Evolutionary conservation across 176 grass and related monocot species (phyloP), one percentile per base, ranked within the genome.

Genomic region (Carex littledalei): DNA sequence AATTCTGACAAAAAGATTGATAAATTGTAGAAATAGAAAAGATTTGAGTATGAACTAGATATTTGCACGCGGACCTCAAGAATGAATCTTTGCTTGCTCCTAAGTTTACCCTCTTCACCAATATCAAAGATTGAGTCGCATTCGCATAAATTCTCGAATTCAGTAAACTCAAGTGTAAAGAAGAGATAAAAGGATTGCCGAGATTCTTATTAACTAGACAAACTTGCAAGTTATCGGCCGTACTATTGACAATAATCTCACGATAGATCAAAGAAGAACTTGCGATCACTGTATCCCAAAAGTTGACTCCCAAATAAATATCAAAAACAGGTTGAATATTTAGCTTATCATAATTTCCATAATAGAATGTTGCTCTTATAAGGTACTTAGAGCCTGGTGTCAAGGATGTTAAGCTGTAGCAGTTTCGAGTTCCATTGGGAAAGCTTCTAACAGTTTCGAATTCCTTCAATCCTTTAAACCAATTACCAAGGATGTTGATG

Each of bases 161-260:
- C 15, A 92, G 26, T 61, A 20, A 79, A 63, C 91, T 92, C 79
- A 90, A 63, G 26, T 88, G 81, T 24, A 92, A 16, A n/a, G 82
- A 69, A 61, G 88, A 92, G 8, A 92, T 88, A 59, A 90, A 90
- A 14, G 91, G 88, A 80, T 61, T 77, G 10, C 88, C 91, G 15
- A 16, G 63, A 20, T 72, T 78, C 64, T 43, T 90, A 32, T 84
- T 81, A 2, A 86, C 86, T 20, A 93, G 35, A 54, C 91, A 93
- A 55, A 88, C 86, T 69, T 85, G 73, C 75, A 93, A 47, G 74
- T 84, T 86, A 77, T 88, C 80, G 13, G 65, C 6, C 22, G 84
- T 70, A 69, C 88, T 80, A 1, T 83, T 69, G 61, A 76, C 58
- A 62, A 88, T 88, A 55, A 88, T 63, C 18, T 93, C 91, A 20